Evolutionary conservation across 441 rosid genomes (phyloP), one percentile per base, ranked within the genome.

Genomic region (Syzygium malaccense): DNA sequence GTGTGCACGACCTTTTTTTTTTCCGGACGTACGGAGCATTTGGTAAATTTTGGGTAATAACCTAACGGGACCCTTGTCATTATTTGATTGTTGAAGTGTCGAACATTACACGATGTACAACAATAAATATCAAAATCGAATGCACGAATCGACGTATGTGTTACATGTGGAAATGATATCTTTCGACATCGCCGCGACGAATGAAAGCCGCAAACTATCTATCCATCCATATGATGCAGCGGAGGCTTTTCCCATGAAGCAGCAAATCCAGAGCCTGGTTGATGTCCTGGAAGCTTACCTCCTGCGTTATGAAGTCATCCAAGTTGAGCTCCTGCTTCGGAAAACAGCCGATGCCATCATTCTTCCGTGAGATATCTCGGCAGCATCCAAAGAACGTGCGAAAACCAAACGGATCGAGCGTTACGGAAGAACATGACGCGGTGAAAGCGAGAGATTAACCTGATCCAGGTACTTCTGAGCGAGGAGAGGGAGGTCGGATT

Each of bases 191-290:
- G 86, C 32, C 4, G 86, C 2, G 3, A 66, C 45, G 45, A 26
- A 54, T 23, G 53, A 71, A 20, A 45, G 8, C 0, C 26, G 53
- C 17, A 12, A 14, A 3, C 85, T 86, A 89, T 13, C 91, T 90
- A 68, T 92, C 91, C 94, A 94, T 93, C 97, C 96, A 93, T 23
- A 94, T 45, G 83, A 93, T 62, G 84, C 95, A 93, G 18, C 96
- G 94, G 26, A 95, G 89, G 90, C 95, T 91, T 86, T 94, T 93
- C 58, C 96, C 95, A 90, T 92, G 87, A 17, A 86, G 28, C 14
- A 94, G 92, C 49, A 95, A 89, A 28, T 95, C 92, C 85, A 95
- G 91, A 32, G 97, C 97, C 86, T 91, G 71, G 91, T 95, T 95
- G 85, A 95, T 95, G 37, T 94, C 95, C 19, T 90, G 58, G 86